Evolutionary conservation across 2,329 filamentous ascomycete genomes (phyloP).

Genomic region (Davidsoniella eucalypti): DNA sequence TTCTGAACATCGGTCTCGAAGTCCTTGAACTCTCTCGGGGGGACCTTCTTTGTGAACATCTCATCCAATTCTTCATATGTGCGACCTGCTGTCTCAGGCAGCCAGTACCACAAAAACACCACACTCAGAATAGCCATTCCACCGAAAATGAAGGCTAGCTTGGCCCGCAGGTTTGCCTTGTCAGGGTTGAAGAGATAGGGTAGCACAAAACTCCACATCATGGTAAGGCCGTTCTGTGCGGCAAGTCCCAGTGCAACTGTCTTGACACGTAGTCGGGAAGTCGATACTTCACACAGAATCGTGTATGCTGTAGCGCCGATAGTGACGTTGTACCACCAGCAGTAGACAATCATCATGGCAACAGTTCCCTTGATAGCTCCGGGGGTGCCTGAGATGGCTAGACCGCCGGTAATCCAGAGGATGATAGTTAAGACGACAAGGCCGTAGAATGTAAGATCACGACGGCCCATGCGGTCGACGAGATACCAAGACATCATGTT

Average conservation of each 20-base stretch:
- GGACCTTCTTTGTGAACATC: conserved; percentile 15
- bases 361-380: conserved; percentile 17
- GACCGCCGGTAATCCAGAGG: conserved; percentile 24
- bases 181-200: conserved; percentile 16
- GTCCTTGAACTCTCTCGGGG: conserved; percentile 17
- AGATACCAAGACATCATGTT: conserved; percentile 21
- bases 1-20: conserved; percentile 13
- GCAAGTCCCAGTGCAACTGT: conserved; percentile 23
- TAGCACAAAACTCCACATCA: conserved; percentile 12
- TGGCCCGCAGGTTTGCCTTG: conserved; percentile 19
- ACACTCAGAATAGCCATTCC: conserved; percentile 19
- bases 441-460: conserved; percentile 19
- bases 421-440: conserved; percentile 22
- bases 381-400: conserved; percentile 13
- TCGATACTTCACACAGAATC: conserved; percentile 22
- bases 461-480: conserved; percentile 20
- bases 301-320: conserved; percentile 23
- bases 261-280: conserved; percentile 21
- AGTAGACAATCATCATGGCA: conserved; percentile 21
- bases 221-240: conserved; percentile 17
- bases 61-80: conserved; percentile 10
- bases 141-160: conserved; percentile 23
- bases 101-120: conserved; percentile 7
- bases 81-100: conserved; percentile 10
- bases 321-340: conserved; percentile 19